Conservation (phyloP, 2,329 filamentous ascomycete genomes). For the Beauveria medogensis region DNA sequence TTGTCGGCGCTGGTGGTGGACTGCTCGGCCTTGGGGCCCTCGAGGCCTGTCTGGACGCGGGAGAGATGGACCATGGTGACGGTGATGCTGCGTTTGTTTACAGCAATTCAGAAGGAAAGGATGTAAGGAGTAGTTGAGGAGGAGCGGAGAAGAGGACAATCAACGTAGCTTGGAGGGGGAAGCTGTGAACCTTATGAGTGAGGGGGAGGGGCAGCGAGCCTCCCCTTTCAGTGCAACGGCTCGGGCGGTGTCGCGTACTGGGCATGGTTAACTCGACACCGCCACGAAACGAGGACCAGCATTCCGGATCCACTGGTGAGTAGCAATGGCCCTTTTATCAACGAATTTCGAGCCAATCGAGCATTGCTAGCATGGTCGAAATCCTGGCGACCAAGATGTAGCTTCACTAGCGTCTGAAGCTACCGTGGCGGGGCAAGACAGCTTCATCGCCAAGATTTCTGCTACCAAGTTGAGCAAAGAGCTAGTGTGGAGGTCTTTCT, state of each 20-base stretch:
- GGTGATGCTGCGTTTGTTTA: not conserved
- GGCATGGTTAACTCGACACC: not conserved
- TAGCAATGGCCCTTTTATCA: not conserved
- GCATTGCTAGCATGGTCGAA: not conserved
- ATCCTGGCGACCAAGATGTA: not conserved
- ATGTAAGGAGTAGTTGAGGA: no score
- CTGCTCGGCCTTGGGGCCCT: not conserved
- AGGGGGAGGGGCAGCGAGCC: not conserved
- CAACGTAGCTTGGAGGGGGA: not conserved
- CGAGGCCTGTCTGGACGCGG: constrained; percentile 7
- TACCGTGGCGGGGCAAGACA: not conserved
- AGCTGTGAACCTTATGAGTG: not conserved
- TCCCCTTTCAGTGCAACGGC: no score
- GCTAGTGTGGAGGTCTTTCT: not conserved
- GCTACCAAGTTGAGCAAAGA: not conserved
- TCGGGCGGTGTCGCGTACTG: no score
- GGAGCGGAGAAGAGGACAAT: not conserved
- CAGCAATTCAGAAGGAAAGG: not conserved
- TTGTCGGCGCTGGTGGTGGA: constrained; percentile 13
- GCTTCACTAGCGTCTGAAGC: not conserved
- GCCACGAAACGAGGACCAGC: not conserved
- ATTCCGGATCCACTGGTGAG: not conserved
- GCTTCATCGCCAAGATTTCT: not conserved
- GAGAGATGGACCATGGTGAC: constrained; percentile 10
- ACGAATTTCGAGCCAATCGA: not conserved